A percentile compares a stretch with the other conserved stretches of the same genome.
Conservation (phyloP, 2,329 filamentous ascomycete genomes). For the Xenoacremonium recifei region DNA sequence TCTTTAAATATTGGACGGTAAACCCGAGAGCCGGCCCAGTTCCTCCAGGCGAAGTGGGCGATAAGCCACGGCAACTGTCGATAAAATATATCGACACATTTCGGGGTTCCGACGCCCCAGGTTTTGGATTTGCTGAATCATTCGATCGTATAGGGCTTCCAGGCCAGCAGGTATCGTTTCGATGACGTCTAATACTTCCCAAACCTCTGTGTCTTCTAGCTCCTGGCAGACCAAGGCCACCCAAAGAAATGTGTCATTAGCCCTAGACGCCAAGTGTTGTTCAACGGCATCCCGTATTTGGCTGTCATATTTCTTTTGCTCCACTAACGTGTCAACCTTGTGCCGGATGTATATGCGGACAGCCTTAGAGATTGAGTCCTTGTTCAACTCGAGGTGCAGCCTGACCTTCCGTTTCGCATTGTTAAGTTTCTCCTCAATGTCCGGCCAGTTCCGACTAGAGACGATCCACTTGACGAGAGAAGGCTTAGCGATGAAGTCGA, state of each 20-base stretch:
- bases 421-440: slow-evolving; percentile 34
- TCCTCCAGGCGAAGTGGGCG: slow-evolving; percentile 37
- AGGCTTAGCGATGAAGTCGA: no score
- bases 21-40: slow-evolving; percentile 18
- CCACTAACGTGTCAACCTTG: slow-evolving; percentile 17
- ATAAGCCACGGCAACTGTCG: slow-evolving; percentile 26
- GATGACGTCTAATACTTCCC: slow-evolving; percentile 9
- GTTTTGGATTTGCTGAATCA: slow-evolving; percentile 32
- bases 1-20: no score
- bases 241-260: slow-evolving; percentile 34
- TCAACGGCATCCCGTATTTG: slow-evolving; percentile 6
- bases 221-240: slow-evolving; percentile 19
- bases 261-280: slow-evolving; percentile 25
- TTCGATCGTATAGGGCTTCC: slow-evolving; percentile 34
- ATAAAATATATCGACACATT: slow-evolving; percentile 34
- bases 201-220: slow-evolving; percentile 7
- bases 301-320: slow-evolving; percentile 12
- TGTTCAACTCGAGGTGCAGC: slow-evolving; percentile 37
- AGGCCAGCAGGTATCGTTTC: slow-evolving; percentile 33
- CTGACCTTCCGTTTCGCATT: slow-evolving; percentile 14
- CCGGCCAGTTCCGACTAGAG: slow-evolving; percentile 36
- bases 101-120: slow-evolving; percentile 27
- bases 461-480: slow-evolving; percentile 39
- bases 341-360: slow-evolving; percentile 32
- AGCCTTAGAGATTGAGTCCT: slow-evolving; percentile 29